phyloP scores from a whole-genome alignment of 495 filamentous ascomycete species.

The Podospora australis region DNA sequence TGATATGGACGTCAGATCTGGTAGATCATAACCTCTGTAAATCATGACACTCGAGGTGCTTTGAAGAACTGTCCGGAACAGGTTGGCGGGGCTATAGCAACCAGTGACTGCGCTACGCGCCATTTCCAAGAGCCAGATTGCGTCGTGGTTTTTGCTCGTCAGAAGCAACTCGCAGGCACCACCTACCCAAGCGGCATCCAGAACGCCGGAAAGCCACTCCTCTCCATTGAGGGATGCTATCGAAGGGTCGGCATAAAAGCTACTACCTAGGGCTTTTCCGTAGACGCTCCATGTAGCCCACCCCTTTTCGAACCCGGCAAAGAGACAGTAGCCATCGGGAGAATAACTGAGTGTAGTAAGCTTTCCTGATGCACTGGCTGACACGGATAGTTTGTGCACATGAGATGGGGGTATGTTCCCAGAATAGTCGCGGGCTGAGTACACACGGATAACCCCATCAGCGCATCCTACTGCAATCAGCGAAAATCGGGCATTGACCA shows the following conservation, averaged over 20 bases:
- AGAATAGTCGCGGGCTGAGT: constrained; percentile 84
- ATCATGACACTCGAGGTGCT: constrained; percentile 80
- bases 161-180: constrained; percentile 82
- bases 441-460: constrained; percentile 75
- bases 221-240: constrained; percentile 64
- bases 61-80: constrained; percentile 81
- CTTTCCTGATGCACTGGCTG: constrained; percentile 54
- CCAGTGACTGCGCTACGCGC: constrained; percentile 84
- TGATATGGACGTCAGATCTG: constrained; percentile 83
- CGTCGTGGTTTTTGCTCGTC: constrained; percentile 58
- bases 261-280: constrained; percentile 77
- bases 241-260: constrained; percentile 62
- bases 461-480: constrained; percentile 80
- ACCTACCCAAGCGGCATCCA: constrained; percentile 74
- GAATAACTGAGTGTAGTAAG: constrained; percentile 79
- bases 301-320: constrained; percentile 86
- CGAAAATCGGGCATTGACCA: constrained; percentile 92
- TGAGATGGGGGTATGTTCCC: constrained; percentile 93
- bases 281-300: constrained; percentile 98
- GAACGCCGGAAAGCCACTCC: constrained; percentile 70
- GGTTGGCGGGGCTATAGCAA: constrained; percentile 84
- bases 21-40: constrained; percentile 86
- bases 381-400: constrained; percentile 58
- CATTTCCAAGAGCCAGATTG: constrained; percentile 84
- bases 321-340: constrained; percentile 92